Base-by-base conservation (phyloP, 352 stramenopile species). In the Globisporangium mamillatum region DNA sequence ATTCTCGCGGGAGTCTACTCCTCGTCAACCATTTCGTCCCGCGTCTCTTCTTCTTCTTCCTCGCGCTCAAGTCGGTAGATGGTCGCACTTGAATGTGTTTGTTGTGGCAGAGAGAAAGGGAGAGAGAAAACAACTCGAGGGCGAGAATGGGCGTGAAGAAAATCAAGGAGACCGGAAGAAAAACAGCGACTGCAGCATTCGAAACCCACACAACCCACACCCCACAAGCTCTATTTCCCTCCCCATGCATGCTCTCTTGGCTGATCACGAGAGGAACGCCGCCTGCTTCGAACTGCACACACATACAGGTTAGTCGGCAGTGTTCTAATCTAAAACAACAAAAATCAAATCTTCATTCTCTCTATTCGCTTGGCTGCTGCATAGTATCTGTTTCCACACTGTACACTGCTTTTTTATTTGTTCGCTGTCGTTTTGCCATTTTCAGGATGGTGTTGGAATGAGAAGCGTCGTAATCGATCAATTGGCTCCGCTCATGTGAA, bases 251-350 rank as follows among this genome's bases (percentile, higher is more conserved):
- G 8, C 50, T 66, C 52, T 68, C 63, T 68, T 68, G 63, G 63
- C 63, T 68, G 53, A 57, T 56, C 46, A 58, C 56, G 60, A 58
- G 27, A 22, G 46, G 60, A 27, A 58, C 46, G 20, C 41, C 46
- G 60, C 60, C 60, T 36, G 60, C 60, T 66, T 22, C 25, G 24
- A 18, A 56, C 24, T 59, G 53, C 53, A 59, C 25, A 58, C 22
- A 29, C 27, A 24, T 24, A 38, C 46, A 56, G 53, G 34, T 25
- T 29, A 29, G 41, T 27, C n/a, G 63, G 41, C 14, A 53, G 52
- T 29, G 63, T 57, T 68, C 53, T 68, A 63, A 68, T 68, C 60
- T 24, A 62, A 44, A 68, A 60, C 41, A 68, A 68, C 60, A 55
- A 62, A 52, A 52, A 52, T 22, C 18, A n/a, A 22, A 52, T 52